Evolutionary conservation across 176 grass and related monocot species (phyloP), one percentile per base, ranked within the genome.

Genomic region (Calamus simplicifolius): DNA sequence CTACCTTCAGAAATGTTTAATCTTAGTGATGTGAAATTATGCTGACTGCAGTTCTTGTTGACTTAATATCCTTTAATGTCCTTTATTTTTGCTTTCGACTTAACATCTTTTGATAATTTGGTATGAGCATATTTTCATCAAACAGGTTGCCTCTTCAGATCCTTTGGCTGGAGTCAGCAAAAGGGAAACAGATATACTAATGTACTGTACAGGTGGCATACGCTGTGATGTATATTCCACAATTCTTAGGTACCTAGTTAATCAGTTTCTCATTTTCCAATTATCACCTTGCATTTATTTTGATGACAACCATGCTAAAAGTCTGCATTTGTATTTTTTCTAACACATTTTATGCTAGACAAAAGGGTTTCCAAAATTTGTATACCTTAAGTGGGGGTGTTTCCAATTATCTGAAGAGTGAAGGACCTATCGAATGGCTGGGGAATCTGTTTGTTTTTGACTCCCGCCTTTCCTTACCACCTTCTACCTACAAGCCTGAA

Each of bases 151-250:
- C 50, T 27, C 76, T 4, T 80, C 71, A 0, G 86, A 90, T 72
- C 86, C 87, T 77, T 77, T 96, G 50, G 70, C 73, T 68, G 78
- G 75, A 25, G 65, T 90, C 29, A 78, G 87, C 72, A 85, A 73
- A 74, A 83, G 80, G 29, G 79, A 79, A n/a, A 96, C 83, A 23
- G 77, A 96, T 72, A 88, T 96, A 82, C 67, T 96, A 27, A 96
- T 96, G 92, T 96, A 90, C 75, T 96, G 86, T 66, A 90, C 92
- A 1, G 87, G 92, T 23, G 92, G 92, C 29, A 96, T 96, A 68
- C 80, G 92, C 49, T 96, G 92, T 28, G 92, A 88, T 52, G 75
- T 90, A 4, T 96, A 96, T 70, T 90, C 86, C 68, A 85, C 83
- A 72, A 86, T 96, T 80, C 71, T 96, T 62, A 82, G 83, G 91